Evolutionary conservation across 2,329 filamentous ascomycete species (phyloP), one percentile per base, ranked within the genome.

Genomic region (Coniochaeta pulveracea): DNA sequence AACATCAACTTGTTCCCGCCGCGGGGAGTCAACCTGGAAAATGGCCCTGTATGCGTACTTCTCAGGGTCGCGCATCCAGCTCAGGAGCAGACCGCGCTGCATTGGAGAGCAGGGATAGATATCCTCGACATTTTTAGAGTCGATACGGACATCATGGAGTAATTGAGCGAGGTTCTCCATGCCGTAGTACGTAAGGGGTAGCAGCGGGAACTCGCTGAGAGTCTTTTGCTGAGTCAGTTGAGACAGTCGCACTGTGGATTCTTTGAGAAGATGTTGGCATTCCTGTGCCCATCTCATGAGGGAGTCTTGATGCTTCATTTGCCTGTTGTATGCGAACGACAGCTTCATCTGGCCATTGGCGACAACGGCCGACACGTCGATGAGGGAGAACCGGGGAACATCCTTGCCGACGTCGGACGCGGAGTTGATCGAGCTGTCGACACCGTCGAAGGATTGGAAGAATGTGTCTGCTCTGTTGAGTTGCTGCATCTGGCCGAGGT

Each of bases 401-500:
- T 49, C 45, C n/a, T 39, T 35, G 19, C 44, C 41, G 16, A 45
- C 29, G 26, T 46, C 44, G n/a, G 37, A 41, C 5, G 36, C 21
- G 4, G 39, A 34, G 36, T 38, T 37, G n/a, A 37, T 26, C 9
- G 33, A 34, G 14, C 37, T 26, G 6, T 35, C 37, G 14, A 22
- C 33, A 14, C 53, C 53, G 5, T 56, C 44, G 1, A 39, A 23
- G 6, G 43, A 19, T 6, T 37, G 40, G 3, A 46, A 37, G 30
- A 38, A 33, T 16, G 34, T 39, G 16, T 46, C 39, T n/a, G 36
- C 25, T 14, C 49, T 45, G 36, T 61, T 58, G 4, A 65, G 47
- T 23, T 64, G 58, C 40, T 68, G 63, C 37, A 56, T 55, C 37
- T 58, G 49, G 4, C 62, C 64, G 2, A 59, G 49, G 34, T 64